Conservation (phyloP, 2,329 filamentous ascomycete species). For the Talaromyces albobiverticillius region DNA sequence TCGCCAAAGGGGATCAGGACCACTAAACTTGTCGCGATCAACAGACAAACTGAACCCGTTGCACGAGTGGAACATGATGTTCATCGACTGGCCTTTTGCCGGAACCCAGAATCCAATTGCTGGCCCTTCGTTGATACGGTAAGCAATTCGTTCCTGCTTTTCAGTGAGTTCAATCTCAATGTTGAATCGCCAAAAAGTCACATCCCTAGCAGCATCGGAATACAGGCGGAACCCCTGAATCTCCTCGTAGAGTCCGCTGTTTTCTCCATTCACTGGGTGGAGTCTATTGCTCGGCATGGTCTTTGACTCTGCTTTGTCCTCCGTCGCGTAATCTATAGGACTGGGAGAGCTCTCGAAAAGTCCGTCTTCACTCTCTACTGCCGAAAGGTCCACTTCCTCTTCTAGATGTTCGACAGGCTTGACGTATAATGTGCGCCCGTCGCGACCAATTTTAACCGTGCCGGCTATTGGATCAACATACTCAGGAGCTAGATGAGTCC, state of each 20-base stretch:
- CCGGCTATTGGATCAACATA: conserved; percentile 89
- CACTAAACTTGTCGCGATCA: conserved; percentile 76
- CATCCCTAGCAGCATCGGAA: conserved; percentile 75
- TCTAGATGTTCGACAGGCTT: conserved; percentile 83
- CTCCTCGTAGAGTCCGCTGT: conserved; percentile 75
- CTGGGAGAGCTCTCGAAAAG: conserved; percentile 68
- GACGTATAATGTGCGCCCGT: conserved; percentile 83
- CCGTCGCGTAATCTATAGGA: conserved; percentile 39
- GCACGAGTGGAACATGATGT: conserved; percentile 98
- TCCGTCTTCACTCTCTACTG: conserved; percentile 74
- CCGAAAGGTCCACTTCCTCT: conserved; percentile 74
- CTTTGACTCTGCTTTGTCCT: conserved; percentile 27
- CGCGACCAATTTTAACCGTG: conserved; percentile 77
- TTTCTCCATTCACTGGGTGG: conserved; percentile 67
- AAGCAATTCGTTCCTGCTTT: conserved; percentile 81
- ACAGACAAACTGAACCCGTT: conserved; percentile 88
- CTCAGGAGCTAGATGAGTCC: conserved; percentile 64
- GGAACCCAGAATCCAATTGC: conserved; percentile 94
- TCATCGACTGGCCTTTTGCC: conserved; percentile 80
- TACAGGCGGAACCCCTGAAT: conserved; percentile 80
- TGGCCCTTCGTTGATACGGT: conserved; percentile 90
- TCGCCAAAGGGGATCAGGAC: conserved; percentile 94
- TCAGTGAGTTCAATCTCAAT: conserved; percentile 82
- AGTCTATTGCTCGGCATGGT: conserved; percentile 48
- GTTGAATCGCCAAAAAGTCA: conserved; percentile 97